A percentile compares a stretch with the other conserved stretches of the same genome.
These are phyloP conservation scores for Prunus padus DNA, from an alignment of 306 rosid species.

Conservation along the genomic window DNA sequence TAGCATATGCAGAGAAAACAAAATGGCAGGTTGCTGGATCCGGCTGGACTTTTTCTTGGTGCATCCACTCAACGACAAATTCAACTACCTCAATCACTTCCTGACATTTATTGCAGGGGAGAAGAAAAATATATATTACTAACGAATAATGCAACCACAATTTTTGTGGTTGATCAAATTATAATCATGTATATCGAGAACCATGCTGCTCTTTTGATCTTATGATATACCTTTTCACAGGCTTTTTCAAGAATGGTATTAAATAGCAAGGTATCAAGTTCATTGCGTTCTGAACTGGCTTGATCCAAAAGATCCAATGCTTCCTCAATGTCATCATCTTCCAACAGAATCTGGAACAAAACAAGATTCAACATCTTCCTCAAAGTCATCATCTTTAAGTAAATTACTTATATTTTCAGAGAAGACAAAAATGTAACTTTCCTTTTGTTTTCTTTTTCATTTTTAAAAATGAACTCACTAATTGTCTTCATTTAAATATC, in stretches of 20 bases:
- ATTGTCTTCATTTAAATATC: no score
- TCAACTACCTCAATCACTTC: slow-evolving; percentile 73
- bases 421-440: no score
- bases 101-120: slow-evolving; percentile 37
- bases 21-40: slow-evolving; percentile 53
- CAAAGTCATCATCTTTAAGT: no score
- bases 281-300: slow-evolving; percentile 52
- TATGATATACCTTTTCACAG: slow-evolving; percentile 48
- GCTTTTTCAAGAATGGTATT: slow-evolving; percentile 65
- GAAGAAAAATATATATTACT: neutral
- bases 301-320: slow-evolving; percentile 64
- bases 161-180: neutral
- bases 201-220: neutral
- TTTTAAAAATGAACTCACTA: no score
- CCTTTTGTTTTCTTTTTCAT: no score
- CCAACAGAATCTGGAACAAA: slow-evolving; percentile 63
- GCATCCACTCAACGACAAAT: slow-evolving; percentile 68
- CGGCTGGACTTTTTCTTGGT: slow-evolving; percentile 55
- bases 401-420: no score
- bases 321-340: slow-evolving; percentile 48
- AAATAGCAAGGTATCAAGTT: slow-evolving; percentile 54
- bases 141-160: neutral
- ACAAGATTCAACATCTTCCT: slow-evolving; percentile 20
- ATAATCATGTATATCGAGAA: neutral
- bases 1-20: slow-evolving; percentile 48